Percentiles rank a stretch among this genome's conserved stretches.
Conservation (phyloP, 1,284 basidiomycete species). For the Rhodotorula sp. region DNA sequence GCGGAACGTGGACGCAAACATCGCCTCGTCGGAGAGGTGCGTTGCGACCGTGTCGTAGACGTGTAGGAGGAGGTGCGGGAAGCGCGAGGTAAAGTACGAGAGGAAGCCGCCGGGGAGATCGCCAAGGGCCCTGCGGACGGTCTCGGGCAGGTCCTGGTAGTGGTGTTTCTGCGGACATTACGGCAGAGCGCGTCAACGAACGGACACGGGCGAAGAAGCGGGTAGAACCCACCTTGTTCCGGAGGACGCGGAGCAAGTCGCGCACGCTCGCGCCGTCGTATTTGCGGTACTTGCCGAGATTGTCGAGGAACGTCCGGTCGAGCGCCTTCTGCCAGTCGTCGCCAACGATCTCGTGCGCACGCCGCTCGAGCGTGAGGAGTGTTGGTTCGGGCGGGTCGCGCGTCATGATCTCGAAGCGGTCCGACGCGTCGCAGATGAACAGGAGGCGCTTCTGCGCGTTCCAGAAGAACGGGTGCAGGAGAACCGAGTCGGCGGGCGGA, state of each 20-base stretch:
- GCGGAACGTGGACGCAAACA: slow-evolving; percentile 45
- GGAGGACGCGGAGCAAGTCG: slow-evolving; percentile 84
- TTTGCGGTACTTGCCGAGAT: slow-evolving; percentile 93
- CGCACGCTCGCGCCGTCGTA: slow-evolving; percentile 89
- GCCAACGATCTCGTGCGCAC: slow-evolving; percentile 65
- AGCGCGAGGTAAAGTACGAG: slow-evolving; percentile 88
- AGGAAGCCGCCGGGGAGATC: slow-evolving; percentile 90
- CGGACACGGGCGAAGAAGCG: too few relatives aligned
- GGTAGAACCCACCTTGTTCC: slow-evolving; percentile 76
- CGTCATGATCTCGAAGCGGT: slow-evolving; percentile 97
- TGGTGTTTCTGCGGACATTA: slow-evolving; percentile 79
- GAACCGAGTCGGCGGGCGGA: slow-evolving; percentile 80
- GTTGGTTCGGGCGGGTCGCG: slow-evolving; percentile 80
- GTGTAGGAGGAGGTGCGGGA: slow-evolving; percentile 86
- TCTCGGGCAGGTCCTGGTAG: slow-evolving; percentile 91
- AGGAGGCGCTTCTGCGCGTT: slow-evolving; percentile 76
- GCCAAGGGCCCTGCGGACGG: slow-evolving; percentile 82
- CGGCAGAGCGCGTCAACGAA: slow-evolving; percentile 5
- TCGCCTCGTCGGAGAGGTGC: slow-evolving; percentile 45
- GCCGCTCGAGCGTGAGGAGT: slow-evolving; percentile 73
- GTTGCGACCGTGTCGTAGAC: slow-evolving; percentile 75
- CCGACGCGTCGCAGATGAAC: slow-evolving; percentile 95
- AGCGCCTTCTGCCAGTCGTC: slow-evolving; percentile 77
- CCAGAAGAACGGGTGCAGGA: slow-evolving; percentile 98
- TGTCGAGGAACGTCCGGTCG: slow-evolving; percentile 88